These are phyloP conservation scores for Pseudopyrenochaeta lycopersici DNA, from an alignment of 2,329 filamentous ascomycete species.

Conservation along the genomic window DNA sequence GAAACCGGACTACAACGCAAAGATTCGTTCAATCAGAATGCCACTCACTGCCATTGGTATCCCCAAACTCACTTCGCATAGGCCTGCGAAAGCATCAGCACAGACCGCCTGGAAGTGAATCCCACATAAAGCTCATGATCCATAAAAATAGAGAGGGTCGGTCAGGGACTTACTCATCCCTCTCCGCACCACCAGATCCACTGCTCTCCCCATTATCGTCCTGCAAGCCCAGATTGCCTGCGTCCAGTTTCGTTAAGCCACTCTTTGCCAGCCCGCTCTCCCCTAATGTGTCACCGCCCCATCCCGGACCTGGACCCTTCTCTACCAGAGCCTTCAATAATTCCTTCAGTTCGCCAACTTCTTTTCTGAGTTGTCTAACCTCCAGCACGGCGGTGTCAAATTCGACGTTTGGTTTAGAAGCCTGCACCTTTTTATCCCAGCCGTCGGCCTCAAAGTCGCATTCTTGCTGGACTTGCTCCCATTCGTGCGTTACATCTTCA, in stretches of 20 bases:
- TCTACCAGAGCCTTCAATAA: slow-evolving; percentile 42
- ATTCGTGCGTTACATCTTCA: slow-evolving; percentile 88
- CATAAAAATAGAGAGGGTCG: neutral
- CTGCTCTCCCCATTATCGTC: slow-evolving; percentile 34
- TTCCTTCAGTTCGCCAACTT: slow-evolving; percentile 57
- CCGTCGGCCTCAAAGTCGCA: slow-evolving; percentile 84
- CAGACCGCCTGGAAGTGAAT: neutral
- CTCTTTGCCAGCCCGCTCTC: slow-evolving; percentile 31
- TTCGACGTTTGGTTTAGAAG: slow-evolving; percentile 82
- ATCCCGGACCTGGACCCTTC: slow-evolving; percentile 13
- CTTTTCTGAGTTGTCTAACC: slow-evolving; percentile 53
- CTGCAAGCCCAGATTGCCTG: slow-evolving; percentile 16
- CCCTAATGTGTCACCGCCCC: slow-evolving; percentile 43
- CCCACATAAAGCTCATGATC: neutral
- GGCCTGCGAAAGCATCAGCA: slow-evolving; percentile 1
- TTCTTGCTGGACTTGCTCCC: slow-evolving; percentile 81
- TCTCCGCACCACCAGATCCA: slow-evolving; percentile 20
- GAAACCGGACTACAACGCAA: neutral
- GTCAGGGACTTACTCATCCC: slow-evolving; percentile 29
- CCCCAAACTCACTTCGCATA: slow-evolving; percentile 29
- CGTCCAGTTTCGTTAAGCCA: slow-evolving; percentile 16
- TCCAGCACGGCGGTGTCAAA: slow-evolving; percentile 80
- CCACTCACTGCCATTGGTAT: slow-evolving; percentile 31
- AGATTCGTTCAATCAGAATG: slow-evolving; percentile 20
- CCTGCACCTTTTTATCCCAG: slow-evolving; percentile 82